Conservation (phyloP, 345 rosid species). For the Gossypioides kirkii region DNA sequence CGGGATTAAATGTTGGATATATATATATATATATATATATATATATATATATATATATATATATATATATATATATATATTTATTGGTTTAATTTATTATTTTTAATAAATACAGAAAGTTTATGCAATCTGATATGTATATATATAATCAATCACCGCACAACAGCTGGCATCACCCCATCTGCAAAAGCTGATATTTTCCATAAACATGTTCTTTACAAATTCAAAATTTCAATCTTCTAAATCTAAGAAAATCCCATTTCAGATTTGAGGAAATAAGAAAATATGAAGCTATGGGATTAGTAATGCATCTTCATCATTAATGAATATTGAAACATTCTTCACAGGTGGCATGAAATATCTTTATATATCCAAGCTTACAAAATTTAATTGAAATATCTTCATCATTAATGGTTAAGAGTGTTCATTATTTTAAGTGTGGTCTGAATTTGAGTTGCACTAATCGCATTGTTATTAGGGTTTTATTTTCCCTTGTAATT, state of each 20-base stretch:
- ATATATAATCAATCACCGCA: background rate
- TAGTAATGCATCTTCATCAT: background rate
- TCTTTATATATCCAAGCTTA: background rate
- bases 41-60: too few species aligned
- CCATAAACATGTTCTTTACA: background rate
- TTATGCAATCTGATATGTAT: background rate
- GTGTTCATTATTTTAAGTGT: too few species aligned
- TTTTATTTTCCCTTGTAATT: too few species aligned
- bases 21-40: too few species aligned
- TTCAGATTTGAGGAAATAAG: background rate
- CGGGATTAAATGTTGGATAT: too few species aligned
- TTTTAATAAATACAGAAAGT: background rate
- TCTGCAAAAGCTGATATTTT: background rate
- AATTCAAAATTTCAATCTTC: background rate
- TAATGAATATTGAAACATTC: background rate
- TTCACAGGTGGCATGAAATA: slow-evolving; percentile 1
- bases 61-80: too few species aligned
- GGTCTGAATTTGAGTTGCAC: too few species aligned
- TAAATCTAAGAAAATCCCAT: background rate
- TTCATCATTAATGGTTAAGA: too few species aligned
- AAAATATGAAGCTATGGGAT: background rate
- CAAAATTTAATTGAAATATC: too few species aligned
- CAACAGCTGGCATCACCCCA: background rate
- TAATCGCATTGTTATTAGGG: too few species aligned
- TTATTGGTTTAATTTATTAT: too few species aligned